Base-by-base conservation (phyloP, 441 rosid genomes). In the Croton laevigatus region DNA sequence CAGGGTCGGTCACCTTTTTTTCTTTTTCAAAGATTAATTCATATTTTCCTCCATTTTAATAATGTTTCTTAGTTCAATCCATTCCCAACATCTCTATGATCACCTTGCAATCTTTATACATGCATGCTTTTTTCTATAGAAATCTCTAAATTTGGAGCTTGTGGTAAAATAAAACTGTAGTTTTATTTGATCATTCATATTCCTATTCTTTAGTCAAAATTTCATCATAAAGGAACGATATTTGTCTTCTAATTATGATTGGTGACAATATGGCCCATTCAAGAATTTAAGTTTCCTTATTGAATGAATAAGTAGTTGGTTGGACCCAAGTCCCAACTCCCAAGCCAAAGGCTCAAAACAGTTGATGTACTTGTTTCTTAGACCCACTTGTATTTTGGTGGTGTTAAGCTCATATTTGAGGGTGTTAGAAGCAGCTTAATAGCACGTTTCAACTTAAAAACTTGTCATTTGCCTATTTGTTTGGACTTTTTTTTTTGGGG, bases 301-400 rank as follows among this genome's bases (percentile, higher is more conserved):
- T 75, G 76, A 79, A 75, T 45, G 71, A 49, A 40, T 40, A 9
- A 76, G 76, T 16, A 71, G 73, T 55, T 75, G 79, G 73, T 55
- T 77, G 79, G 79, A 69, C 75, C 75, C 75, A 40, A 40, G 79
- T 71, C 75, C 75, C 75, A 40, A 40, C 8, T 40, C 44, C 8
- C 75, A 48, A 72, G 48, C 77, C 73, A 48, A 71, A 40, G 68
- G 45, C 79, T 80, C 73, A 61, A 22, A 71, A 71, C 63, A 72
- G 65, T 70, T 66, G 61, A 66, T 74, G 78, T 74, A 71, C 73
- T 70, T 70, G 40, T 10, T 64, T 68, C 77, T 72, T 66, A 62
- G 80, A 66, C 79, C 82, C 79, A 66, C 80, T 67, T 72, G 68
- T 61, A 55, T 52, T n/a, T n/a, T 79, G 64, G 68, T 54, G 78